These are phyloP conservation scores for Angophora floribunda DNA, from an alignment of 345 rosid species.

Conservation along the genomic window DNA sequence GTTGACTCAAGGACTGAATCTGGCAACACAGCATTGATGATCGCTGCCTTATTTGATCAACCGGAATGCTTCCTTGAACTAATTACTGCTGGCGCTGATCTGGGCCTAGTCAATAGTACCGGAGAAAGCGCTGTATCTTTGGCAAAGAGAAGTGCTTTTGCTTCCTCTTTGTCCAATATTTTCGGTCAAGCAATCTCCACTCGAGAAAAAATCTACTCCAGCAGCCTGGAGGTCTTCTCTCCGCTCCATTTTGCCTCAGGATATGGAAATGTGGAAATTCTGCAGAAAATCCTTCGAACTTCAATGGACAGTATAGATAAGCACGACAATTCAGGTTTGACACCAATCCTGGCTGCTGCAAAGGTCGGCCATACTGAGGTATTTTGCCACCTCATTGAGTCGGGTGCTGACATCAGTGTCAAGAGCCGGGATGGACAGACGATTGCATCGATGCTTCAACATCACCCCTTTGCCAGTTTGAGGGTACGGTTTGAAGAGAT, in stretches of 20 bases:
- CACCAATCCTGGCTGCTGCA: slow-evolving; percentile 6
- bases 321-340: slow-evolving; percentile 11
- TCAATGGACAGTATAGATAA: slow-evolving; percentile 2
- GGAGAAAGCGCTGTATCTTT: slow-evolving; percentile 14
- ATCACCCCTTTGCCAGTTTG: slow-evolving; percentile 3
- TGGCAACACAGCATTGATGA: slow-evolving; percentile 18
- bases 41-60: slow-evolving; percentile 21
- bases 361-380: slow-evolving; percentile 13
- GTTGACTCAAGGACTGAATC: slow-evolving; percentile 15
- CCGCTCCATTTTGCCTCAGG: slow-evolving; percentile 16
- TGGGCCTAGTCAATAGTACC: slow-evolving; percentile 12
- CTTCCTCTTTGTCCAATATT: slow-evolving; percentile 6
- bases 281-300: neutral
- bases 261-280: slow-evolving; percentile 11
- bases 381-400: slow-evolving; percentile 11
- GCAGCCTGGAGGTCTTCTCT: slow-evolving; percentile 19
- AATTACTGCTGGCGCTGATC: slow-evolving; percentile 14
- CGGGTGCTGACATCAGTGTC: slow-evolving; percentile 12
- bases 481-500: slow-evolving; percentile 16
- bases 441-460: neutral
- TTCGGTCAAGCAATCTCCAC: slow-evolving; percentile 7
- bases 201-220: slow-evolving; percentile 1
- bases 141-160: slow-evolving; percentile 12
- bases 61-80: slow-evolving; percentile 19
- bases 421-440: slow-evolving; percentile 14